Conservation (phyloP, 2,329 filamentous ascomycete genomes). For the Sclerotinia spermophila region DNA sequence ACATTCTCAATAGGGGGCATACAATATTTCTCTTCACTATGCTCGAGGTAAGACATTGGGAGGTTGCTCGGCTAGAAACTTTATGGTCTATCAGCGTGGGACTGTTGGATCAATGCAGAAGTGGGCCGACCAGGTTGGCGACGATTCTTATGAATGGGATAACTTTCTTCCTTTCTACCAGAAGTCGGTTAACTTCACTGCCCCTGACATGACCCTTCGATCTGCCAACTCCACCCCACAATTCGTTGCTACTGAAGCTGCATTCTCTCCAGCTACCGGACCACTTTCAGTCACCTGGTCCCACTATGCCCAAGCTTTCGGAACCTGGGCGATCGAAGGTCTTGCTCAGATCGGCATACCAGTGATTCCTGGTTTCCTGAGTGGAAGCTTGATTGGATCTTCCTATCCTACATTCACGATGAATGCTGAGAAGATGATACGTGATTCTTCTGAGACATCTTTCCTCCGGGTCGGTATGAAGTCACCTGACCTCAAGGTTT, state of each 20-base stretch:
- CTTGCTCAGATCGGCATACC: conserved; percentile 39
- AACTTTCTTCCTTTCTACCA: conserved; percentile 45
- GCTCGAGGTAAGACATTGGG: conserved; percentile 36
- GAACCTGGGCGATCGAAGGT: conserved; percentile 32
- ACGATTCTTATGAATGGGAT: conserved; percentile 45
- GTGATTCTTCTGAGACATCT: conserved; percentile 40
- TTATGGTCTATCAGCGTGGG: conserved; percentile 36
- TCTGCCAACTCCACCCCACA: conserved; percentile 33
- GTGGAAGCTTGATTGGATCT: conserved; percentile 41
- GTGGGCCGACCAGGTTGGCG: conserved; percentile 43
- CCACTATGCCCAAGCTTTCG: conserved; percentile 41
- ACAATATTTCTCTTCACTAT: conserved; percentile 25
- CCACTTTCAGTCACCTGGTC: conserved; percentile 43
- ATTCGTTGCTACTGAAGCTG: conserved; percentile 28
- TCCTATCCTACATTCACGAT: conserved; percentile 38
- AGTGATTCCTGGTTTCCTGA: conserved; percentile 39
- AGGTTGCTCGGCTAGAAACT: conserved; percentile 35
- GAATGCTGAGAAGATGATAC: conserved; percentile 29
- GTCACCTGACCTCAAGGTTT: conserved; percentile 38
- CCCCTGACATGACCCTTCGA: conserved; percentile 20
- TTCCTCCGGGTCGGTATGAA: conserved; percentile 32
- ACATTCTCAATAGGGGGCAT: conserved; percentile 6
- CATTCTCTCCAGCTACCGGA: conserved; percentile 34
- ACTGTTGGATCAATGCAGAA: conserved; percentile 38
- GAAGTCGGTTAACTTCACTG: conserved; percentile 19